A percentile compares a stretch with the other conserved stretches of the same genome.
Conservation (phyloP, 2,329 filamentous ascomycete species). For the Neonectria hederae region DNA sequence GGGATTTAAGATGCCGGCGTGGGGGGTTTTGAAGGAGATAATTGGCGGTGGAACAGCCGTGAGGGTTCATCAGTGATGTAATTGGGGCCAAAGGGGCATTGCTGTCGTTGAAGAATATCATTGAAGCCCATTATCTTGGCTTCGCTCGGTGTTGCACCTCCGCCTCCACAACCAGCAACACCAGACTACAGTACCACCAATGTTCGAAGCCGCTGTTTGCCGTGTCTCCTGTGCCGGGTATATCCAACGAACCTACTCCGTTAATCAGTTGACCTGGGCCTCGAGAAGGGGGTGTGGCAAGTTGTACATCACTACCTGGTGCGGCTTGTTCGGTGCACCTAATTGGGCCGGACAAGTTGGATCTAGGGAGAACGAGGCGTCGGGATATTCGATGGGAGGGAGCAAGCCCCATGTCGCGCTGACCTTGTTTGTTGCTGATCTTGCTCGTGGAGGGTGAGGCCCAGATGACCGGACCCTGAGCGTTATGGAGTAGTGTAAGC, state of each 20-base stretch:
- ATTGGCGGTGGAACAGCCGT: neutral
- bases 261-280: neutral
- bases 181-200: neutral
- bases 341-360: conserved; percentile 6
- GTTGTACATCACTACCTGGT: conserved; percentile 2
- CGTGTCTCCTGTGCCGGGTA: neutral
- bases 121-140: neutral
- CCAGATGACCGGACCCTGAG: conserved; percentile 1
- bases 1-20: conserved; percentile 2
- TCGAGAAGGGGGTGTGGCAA: neutral
- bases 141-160: neutral
- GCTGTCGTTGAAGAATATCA: neutral
- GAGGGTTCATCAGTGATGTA: neutral
- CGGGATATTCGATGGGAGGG: conserved; percentile 7
- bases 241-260: neutral
- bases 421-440: neutral
- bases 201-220: neutral
- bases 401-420: neutral
- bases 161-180: neutral
- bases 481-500: neutral
- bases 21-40: conserved; percentile 12
- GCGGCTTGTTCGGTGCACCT: neutral
- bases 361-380: conserved; percentile 3
- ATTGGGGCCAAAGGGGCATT: neutral
- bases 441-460: neutral